Percentiles rank a stretch among this genome's conserved stretches.
Conservation (phyloP, 345 rosid genomes). For the Conringia planisiliqua region DNA sequence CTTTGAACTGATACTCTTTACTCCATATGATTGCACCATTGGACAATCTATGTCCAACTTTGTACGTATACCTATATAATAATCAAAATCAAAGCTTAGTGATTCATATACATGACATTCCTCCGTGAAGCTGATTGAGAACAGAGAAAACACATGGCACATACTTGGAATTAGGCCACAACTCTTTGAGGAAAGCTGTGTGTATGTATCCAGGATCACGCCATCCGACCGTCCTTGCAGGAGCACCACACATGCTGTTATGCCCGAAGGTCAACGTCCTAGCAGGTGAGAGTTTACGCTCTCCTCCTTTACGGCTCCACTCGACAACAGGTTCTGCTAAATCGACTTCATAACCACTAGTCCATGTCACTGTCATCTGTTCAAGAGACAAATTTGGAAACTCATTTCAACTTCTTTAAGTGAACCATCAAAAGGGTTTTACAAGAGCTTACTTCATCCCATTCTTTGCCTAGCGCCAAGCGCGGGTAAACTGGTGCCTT, state of each 20-base stretch:
- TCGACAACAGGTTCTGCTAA: conserved; percentile 63
- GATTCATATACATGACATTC: neutral
- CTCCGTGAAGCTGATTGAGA: neutral
- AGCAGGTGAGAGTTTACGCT: conserved; percentile 44
- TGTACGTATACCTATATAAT: conserved; percentile 54
- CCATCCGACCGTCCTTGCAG: conserved; percentile 78
- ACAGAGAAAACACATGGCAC: neutral
- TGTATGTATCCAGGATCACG: conserved; percentile 81
- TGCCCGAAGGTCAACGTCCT: conserved; percentile 56
- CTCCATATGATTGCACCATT: conserved; percentile 58
- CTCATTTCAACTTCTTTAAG: neutral
- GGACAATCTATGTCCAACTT: conserved; percentile 53
- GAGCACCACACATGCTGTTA: conserved; percentile 61
- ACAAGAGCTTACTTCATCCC: conserved; percentile 58
- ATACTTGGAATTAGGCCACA: conserved; percentile 62
- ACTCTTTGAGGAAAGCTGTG: conserved; percentile 62
- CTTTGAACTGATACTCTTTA: conserved; percentile 50
- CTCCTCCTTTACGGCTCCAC: conserved; percentile 57
- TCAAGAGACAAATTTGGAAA: neutral
- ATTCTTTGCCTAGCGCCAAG: conserved; percentile 61
- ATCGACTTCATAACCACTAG: conserved; percentile 61
- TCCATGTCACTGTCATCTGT: conserved; percentile 84
- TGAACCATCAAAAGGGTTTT: neutral
- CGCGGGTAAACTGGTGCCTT: conserved; percentile 72
- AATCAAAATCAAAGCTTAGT: neutral